A percentile compares a stretch with the other conserved stretches of the same genome.
Conservation (phyloP, 1,139 yeast species). For the Nakaseomyces uthaithaninus region DNA sequence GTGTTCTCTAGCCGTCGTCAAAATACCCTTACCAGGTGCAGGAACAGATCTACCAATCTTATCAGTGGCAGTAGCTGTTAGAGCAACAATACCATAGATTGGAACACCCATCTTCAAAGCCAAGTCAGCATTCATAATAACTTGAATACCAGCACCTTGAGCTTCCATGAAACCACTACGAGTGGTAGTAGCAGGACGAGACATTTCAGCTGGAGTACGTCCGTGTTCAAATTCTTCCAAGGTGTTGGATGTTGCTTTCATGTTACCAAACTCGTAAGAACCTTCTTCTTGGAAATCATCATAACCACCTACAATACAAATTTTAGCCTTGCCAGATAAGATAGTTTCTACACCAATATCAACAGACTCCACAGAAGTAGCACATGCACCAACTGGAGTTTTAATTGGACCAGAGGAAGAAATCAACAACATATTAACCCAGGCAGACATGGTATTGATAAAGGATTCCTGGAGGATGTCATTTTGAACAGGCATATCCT, state of each 20-base stretch:
- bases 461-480: slow-evolving; percentile 96
- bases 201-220: slow-evolving; percentile 97
- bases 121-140: slow-evolving; percentile 88
- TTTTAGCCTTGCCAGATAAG: slow-evolving; percentile 85
- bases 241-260: slow-evolving; percentile 96
- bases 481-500: slow-evolving; percentile 89
- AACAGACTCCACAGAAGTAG: slow-evolving; percentile 95
- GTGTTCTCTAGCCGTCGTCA: slow-evolving; percentile 94
- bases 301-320: slow-evolving; percentile 95
- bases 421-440: slow-evolving; percentile 96
- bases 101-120: slow-evolving; percentile 99
- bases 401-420: slow-evolving; percentile 99
- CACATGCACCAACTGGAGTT: slow-evolving; percentile 99
- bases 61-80: slow-evolving; percentile 95
- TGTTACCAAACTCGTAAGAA: slow-evolving; percentile 93
- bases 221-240: slow-evolving; percentile 84
- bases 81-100: slow-evolving; percentile 87
- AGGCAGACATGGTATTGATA: slow-evolving; percentile 97
- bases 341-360: slow-evolving; percentile 94
- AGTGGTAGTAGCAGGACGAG: slow-evolving; percentile 93
- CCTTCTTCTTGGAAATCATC: slow-evolving; percentile 99
- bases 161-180: slow-evolving; percentile 99
- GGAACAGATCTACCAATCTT: slow-evolving; percentile 98
- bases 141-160: slow-evolving; percentile 98
- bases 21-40: slow-evolving; percentile 99